These are phyloP conservation scores for Nicotiana attenuata DNA, from an alignment of 257 asterid species.

Conservation along the genomic window DNA sequence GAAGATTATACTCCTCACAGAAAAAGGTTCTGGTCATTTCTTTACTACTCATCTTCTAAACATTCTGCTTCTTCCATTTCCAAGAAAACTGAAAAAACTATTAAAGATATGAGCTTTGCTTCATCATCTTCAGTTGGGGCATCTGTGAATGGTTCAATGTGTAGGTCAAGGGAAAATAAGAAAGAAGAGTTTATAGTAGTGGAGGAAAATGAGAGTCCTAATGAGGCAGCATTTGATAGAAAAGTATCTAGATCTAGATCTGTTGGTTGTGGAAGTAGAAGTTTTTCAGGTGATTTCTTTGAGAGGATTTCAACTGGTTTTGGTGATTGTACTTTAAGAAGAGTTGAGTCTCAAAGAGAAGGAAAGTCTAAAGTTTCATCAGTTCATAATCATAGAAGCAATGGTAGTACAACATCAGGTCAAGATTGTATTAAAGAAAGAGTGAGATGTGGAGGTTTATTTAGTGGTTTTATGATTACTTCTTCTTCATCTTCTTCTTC, in stretches of 20 bases:
- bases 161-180: conserved; percentile 42
- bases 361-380: conserved; percentile 57
- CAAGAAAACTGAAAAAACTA: conserved; percentile 33
- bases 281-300: conserved; percentile 93
- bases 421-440: conserved; percentile 78
- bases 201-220: conserved; percentile 71
- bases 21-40: conserved; percentile 82
- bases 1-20: conserved; percentile 45
- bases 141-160: conserved; percentile 17
- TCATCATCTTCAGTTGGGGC: conserved; percentile 25
- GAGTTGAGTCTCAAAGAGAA: conserved; percentile 96
- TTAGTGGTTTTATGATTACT: conserved; percentile 79
- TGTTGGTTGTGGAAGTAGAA: conserved; percentile 97
- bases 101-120: conserved; percentile 39
- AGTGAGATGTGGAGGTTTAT: conserved; percentile 88
- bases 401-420: conserved; percentile 27
- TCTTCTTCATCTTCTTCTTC: conserved; percentile 82
- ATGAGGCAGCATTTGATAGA: conserved; percentile 47
- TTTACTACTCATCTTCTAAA: conserved; percentile 51
- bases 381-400: conserved; percentile 25
- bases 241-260: conserved; percentile 96
- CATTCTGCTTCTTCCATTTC: conserved; percentile 12
- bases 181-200: conserved; percentile 49
- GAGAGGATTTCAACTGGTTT: conserved; percentile 96
- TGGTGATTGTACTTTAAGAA: conserved; percentile 88